Base-by-base conservation (phyloP, 495 filamentous ascomycete species). In the Cetradonia linearis region DNA sequence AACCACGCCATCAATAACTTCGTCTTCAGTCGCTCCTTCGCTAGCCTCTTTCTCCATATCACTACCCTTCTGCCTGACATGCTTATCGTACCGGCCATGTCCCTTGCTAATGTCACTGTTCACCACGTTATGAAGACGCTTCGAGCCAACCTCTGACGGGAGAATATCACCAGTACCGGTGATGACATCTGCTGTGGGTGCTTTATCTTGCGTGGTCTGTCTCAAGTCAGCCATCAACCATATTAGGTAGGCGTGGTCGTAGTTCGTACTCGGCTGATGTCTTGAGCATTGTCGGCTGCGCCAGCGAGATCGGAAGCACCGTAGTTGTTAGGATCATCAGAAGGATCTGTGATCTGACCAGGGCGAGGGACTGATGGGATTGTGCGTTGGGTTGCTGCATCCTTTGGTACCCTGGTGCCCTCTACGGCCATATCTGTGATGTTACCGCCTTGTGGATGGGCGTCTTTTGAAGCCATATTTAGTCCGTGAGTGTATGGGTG, bases 351-450 rank as follows among this genome's bases (percentile, higher is more conserved):
- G 2, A 59, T 42, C 58, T 84, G 80, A 63, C 80, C 74, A 0
- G 78, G 80, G 16, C 78, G 78, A 23, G 81, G 77, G 14, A 80
- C 76, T 14, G 82, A 83, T 28, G 80, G 77, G 60, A 83, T 79
- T 23, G 68, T 76, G 67, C 73, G 73, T 66, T 75, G 73, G 16
- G 72, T 70, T 61, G 77, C 78, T 23, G 80, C 79, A 63, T 81
- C 78, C 55, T 76, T 74, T 62, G 79, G 80, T 33, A 82, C 76
- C 2, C 59, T 69, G 16, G 79, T 84, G 61, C 80, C 81, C 1
- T 68, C 66, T 16, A 71, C 67, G 50, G 81, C 80, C 76, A 83
- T 81, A 31, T 83, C 74, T 44, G 68, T 70, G 55, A 77, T 69
- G 55, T 68, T 63, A 28, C 74, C 74, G 54, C 75, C 73, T 66